These are phyloP conservation scores for Caryopteris hybrid DNA, from an alignment of 305 asterid species.

Conservation along the genomic window DNA sequence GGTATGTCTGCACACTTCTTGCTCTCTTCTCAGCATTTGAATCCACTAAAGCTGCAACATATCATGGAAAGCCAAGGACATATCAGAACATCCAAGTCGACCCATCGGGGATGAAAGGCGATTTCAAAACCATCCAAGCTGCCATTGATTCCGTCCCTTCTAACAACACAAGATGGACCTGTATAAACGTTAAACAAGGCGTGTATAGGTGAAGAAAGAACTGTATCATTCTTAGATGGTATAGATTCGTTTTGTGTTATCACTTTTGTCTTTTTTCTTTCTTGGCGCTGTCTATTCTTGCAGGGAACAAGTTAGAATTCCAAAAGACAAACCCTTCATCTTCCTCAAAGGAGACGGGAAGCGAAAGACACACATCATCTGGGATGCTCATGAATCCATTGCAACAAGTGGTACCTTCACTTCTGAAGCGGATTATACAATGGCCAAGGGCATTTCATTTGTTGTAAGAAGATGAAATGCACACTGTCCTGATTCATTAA, in stretches of 20 bases:
- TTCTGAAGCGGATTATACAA: conserved; percentile 48
- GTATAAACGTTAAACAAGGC: conserved; percentile 40
- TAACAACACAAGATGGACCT: conserved; percentile 44
- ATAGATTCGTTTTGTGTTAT: no score
- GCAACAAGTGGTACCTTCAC: conserved; percentile 49
- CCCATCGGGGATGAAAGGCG: conserved; percentile 38
- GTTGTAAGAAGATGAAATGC: conserved; percentile 28
- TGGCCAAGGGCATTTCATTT: conserved; percentile 52
- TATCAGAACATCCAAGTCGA: conserved; percentile 38
- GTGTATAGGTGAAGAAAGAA: conserved; percentile 27
- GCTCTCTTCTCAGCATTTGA: conserved; percentile 16
- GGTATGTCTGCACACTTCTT: not conserved
- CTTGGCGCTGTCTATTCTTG: not conserved
- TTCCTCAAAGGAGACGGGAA: conserved; percentile 59
- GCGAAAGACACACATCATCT: conserved; percentile 34
- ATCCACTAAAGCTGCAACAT: conserved; percentile 8
- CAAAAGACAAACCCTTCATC: conserved; percentile 47
- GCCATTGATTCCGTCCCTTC: conserved; percentile 65
- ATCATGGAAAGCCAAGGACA: not conserved
- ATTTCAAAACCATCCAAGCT: conserved; percentile 51
- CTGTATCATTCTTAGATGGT: not conserved
- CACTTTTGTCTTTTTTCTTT: not conserved
- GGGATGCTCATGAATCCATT: conserved; percentile 40
- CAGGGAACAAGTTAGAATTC: conserved; percentile 58
- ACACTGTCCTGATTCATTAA: no score